Evolutionary conservation across 2,329 filamentous ascomycete genomes (phyloP).

Genomic region (Rhynchosporium graminicola): DNA sequence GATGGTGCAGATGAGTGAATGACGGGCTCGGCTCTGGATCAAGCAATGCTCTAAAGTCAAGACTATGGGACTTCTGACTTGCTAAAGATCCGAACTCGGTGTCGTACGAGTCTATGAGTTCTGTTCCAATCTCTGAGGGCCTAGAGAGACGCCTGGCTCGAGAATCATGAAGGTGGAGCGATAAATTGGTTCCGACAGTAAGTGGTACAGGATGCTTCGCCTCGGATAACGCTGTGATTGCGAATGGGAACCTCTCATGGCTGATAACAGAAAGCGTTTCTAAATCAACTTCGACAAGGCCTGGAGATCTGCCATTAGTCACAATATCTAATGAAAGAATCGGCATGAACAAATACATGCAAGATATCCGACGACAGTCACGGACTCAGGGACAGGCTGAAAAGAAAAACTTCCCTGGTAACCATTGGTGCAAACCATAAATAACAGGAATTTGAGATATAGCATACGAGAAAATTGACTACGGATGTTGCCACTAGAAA

Average conservation of each 20-base stretch:
- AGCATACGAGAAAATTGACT: too few species aligned
- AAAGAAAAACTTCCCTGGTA: too few species aligned
- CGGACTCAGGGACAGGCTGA: too few species aligned
- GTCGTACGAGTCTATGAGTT: slow-evolving; percentile 34
- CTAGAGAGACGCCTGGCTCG: slow-evolving; percentile 46
- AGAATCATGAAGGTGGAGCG: slow-evolving; percentile 81
- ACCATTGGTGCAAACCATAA: too few species aligned
- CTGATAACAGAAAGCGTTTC: slow-evolving; percentile 69
- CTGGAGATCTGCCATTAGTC: slow-evolving; percentile 39
- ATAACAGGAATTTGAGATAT: too few species aligned
- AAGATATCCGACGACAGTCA: neutral
- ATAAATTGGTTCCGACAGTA: slow-evolving; percentile 80
- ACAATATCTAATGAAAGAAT: slow-evolving; percentile 2
- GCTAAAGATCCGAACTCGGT: slow-evolving; percentile 32
- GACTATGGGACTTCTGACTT: slow-evolving; percentile 27
- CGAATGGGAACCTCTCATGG: slow-evolving; percentile 73
- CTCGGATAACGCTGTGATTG: slow-evolving; percentile 80
- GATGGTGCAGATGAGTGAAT: slow-evolving; percentile 75
- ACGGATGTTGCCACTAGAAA: too few species aligned
- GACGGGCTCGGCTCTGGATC: slow-evolving; percentile 53
- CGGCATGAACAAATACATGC: neutral
- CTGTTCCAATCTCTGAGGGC: slow-evolving; percentile 30
- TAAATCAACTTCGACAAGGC: slow-evolving; percentile 81
- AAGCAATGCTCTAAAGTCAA: slow-evolving; percentile 32
- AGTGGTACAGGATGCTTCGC: slow-evolving; percentile 67